Base-by-base conservation (phyloP, 1,139 yeast genomes). In the Petasospora rhodanensis region DNA sequence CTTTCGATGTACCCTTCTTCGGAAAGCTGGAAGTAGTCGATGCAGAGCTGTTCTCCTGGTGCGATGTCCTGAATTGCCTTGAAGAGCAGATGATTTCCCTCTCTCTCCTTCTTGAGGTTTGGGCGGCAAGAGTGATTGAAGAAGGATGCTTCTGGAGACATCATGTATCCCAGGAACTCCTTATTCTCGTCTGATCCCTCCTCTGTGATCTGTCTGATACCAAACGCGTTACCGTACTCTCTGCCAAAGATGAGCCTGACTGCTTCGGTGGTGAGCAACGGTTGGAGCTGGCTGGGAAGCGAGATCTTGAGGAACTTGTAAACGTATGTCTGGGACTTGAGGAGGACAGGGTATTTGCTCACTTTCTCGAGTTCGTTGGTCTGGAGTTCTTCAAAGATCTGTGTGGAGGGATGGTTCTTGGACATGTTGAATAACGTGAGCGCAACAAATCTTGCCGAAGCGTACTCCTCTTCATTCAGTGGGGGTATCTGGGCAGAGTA, bases 201-300 rank as follows among this genome's bases (percentile, higher is more conserved):
- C 1, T 55, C 49, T 4, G 56, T 46, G 4, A 55, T 48, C 28
- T 81, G 76, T 85, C 89, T 79, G 14, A 79, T 75, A 0, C 87
- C 87, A 57, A 80, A 80, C 0, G 87, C 80, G 51, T 80, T 80
- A n/a, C 83, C 80, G 22, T 79, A 69, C 42, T 78, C 82, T 24
- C 70, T 62, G 2, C 87, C 87, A 29, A 77, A 61, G 5, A 75
- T 66, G 7, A 61, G 56, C 30, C 85, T 61, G 15, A 79, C 57
- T 4, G 46, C 45, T 4, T 54, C 52, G 1, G 70, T 56, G 2
- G 69, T 62, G 12, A 78, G 56, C n/a, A 55, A 49, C 2, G 55
- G 52, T 29, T 61, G 66, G 20, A 74, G 52, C 14, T 49, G 47
- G 0, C 46, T 45, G 0, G 75, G 71, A n/a, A 71, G 54, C 7